Conservation (phyloP, 257 asterid species). For the Nicotiana attenuata region DNA sequence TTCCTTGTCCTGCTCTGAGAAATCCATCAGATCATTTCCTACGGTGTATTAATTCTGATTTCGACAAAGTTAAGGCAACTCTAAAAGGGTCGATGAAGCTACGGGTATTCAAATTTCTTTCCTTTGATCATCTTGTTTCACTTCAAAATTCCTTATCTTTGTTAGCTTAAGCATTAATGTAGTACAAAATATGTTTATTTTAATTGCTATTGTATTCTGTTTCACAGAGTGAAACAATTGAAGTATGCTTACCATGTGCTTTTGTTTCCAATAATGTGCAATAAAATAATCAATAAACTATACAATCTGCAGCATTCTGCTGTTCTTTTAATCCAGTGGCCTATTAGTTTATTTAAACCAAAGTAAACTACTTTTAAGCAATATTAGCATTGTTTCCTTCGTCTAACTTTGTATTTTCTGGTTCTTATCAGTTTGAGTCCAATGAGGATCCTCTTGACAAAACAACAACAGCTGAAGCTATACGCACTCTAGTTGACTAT, state of each 20-base stretch:
- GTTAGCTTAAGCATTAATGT: not conserved
- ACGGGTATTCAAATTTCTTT: constrained; percentile 38
- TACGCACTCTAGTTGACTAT: constrained; percentile 52
- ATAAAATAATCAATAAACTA: not conserved
- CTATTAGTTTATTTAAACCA: not conserved
- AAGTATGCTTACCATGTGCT: not conserved
- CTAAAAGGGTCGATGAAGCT: constrained; percentile 96
- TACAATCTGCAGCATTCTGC: too few relatives aligned
- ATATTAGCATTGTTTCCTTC: not conserved
- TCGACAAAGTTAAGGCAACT: constrained; percentile 97
- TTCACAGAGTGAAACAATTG: not conserved
- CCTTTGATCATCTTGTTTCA: not conserved
- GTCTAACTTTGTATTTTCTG: not conserved
- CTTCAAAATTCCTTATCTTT: not conserved
- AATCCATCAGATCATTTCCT: constrained; percentile 97
- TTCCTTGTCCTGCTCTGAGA: constrained; percentile 89
- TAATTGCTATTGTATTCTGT: not conserved
- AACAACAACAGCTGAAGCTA: constrained; percentile 84
- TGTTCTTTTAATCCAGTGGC: not conserved
- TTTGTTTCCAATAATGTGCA: not conserved
- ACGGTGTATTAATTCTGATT: constrained; percentile 85
- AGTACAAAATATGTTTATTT: not conserved
- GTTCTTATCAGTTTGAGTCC: constrained; percentile 56
- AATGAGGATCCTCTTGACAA: constrained; percentile 89
- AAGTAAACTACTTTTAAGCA: not conserved